Evolutionary conservation across 176 grass and related monocot species (phyloP).

Genomic region (Triticum urartu): DNA sequence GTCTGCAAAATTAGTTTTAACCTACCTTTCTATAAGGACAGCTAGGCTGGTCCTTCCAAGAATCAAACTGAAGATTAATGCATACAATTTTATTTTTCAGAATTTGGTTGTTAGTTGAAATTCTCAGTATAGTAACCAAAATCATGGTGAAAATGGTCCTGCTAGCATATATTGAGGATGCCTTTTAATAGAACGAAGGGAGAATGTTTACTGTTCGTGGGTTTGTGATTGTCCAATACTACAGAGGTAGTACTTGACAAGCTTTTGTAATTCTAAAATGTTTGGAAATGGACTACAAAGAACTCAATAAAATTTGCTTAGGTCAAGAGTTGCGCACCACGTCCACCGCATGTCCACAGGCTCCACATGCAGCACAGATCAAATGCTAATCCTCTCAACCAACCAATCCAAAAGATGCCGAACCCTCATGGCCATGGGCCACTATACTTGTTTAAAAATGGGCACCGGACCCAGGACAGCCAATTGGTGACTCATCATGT

Average conservation of each 20-base stretch:
- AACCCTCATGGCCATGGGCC: not conserved
- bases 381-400: slow-evolving; percentile 3
- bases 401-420: slow-evolving; percentile 28
- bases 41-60: not conserved
- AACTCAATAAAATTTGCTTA: not conserved
- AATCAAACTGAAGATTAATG: not conserved
- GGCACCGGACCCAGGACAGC: not conserved
- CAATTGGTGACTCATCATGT: slow-evolving; percentile 16
- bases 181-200: not conserved
- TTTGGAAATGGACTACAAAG: not conserved
- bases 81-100: not conserved
- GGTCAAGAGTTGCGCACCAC: not conserved
- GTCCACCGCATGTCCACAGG: not conserved
- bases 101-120: not conserved
- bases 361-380: slow-evolving; percentile 3
- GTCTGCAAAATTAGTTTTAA: not conserved
- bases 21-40: not conserved
- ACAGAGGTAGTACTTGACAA: not conserved
- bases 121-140: not conserved
- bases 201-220: not conserved
- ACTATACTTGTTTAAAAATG: slow-evolving; percentile 25
- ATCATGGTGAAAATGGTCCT: not conserved
- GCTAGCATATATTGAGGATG: not conserved
- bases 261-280: not conserved
- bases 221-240: not conserved